Conservation (phyloP, 768 basidiomycete species). For the Filobasidium floriforme region DNA sequence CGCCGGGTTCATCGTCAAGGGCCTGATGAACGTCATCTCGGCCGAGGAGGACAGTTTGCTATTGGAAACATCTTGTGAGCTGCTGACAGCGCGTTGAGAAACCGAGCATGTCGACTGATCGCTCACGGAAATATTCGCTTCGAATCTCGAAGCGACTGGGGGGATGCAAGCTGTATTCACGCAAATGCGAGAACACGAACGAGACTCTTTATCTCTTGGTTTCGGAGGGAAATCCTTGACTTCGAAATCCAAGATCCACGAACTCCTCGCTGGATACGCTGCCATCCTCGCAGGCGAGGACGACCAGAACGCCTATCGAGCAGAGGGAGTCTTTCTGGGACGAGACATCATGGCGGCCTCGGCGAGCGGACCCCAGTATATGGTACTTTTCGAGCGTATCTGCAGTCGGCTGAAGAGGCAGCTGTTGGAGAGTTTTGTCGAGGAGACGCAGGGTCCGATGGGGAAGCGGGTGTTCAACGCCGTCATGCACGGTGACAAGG, state of each 20-base stretch:
- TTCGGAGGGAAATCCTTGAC: conserved; percentile 51
- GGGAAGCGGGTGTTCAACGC: conserved; percentile 75
- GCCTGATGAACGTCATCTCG: conserved; percentile 59
- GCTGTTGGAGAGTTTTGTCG: conserved; percentile 67
- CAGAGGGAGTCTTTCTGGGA: conserved; percentile 64
- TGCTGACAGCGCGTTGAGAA: not conserved
- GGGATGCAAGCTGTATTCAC: conserved; percentile 60
- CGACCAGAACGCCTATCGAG: conserved; percentile 65
- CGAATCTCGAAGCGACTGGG: conserved; percentile 34
- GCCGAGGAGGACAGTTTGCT: not conserved
- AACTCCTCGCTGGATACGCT: conserved; percentile 70
- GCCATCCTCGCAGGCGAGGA: conserved; percentile 71
- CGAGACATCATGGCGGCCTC: conserved; percentile 48
- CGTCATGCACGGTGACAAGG: conserved; percentile 72
- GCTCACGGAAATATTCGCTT: not conserved
- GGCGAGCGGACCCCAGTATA: conserved; percentile 53
- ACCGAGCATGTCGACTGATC: not conserved
- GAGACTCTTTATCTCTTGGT: conserved; percentile 50
- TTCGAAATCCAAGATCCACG: conserved; percentile 54
- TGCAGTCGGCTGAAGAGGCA: conserved; percentile 59
- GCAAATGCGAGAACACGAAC: conserved; percentile 54
- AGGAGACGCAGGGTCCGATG: conserved; percentile 73
- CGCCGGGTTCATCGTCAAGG: conserved; percentile 64
- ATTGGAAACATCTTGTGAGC: not conserved
- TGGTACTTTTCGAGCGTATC: conserved; percentile 71